Evolutionary conservation across 805 yeast species (phyloP), one percentile per base, ranked within the genome.

Genomic region (Saccharomycopsis synnaedendra): DNA sequence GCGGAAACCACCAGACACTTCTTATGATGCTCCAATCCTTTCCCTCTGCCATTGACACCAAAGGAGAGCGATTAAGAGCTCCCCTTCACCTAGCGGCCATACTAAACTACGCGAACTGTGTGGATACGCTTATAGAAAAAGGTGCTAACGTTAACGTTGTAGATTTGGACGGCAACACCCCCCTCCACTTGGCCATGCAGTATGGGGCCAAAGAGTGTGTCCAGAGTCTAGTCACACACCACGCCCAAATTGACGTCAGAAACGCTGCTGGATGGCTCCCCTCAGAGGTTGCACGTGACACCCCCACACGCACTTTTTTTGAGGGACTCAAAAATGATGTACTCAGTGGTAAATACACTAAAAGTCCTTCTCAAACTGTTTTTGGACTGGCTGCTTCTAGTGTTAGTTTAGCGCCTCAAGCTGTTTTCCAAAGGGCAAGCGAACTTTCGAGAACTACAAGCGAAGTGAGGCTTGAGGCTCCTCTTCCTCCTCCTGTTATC

Each of bases 111-210:
- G 72, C 72, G 49, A 81, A 78, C 36, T 81, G 89, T 54, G 68
- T 82, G 42, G 76, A 72, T 52, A 63, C 85, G 39, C 64, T 87
- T 27, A 64, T 86, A 3, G 82, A 82, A 36, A 75, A 82, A 48
- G 93, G 89, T 5, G 94, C 94, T 3, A 82, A 85, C 56, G 69
- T 87, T 42, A 80, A 83, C 55, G 60, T 78, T 4, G 80, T 77
- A 47, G 95, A 93, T 59, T 65, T 68, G 6, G 74, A 75, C 10
- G 95, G 93, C 1, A 85, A 87, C 58, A 80, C 95, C 3, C 86
- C 96, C 0, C 65, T 90, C 39, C 97, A 90, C 63, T 68, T 83
- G 45, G 95, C 96, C 0, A 72, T 85, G 55, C 81, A 82, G 47
- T 76, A 71, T 56, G 90, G 89, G 4, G 74, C 76, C 51, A 56